Evolutionary conservation across 2,329 filamentous ascomycete genomes (phyloP), one percentile per base, ranked within the genome.

Genomic region (Albifimbria verrucaria): DNA sequence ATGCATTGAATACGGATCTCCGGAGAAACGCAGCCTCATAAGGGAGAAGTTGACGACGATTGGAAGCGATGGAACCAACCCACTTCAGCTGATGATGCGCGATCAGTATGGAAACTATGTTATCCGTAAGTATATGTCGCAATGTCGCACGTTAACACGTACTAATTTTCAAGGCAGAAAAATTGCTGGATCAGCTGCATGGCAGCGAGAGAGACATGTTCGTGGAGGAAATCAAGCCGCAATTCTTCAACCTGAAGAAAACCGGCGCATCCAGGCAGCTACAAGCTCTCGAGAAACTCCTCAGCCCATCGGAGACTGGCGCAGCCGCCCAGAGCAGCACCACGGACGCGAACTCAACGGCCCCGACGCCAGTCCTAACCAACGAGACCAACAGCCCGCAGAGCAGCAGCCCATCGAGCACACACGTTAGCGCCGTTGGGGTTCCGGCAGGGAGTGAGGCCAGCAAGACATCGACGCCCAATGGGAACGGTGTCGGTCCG

Each of bases 31-130:
- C 49, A 80, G 77, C 28, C 78, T 80, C 26, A 91, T 97, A 54
- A 81, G 89, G 50, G 75, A 77, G 48, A 78, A 82, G 54, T 74
- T 92, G 23, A 85, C 80, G 2, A 77, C 78, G 2, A 67, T 77
- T 17, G 82, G 82, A 50, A 78, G 81, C 7, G 82, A 88, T 43
- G 88, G 88, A 12, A 83, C 85, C 52, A 87, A 78, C 52, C 83
- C 86, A n/a, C 74, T 97, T 36, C 80, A 88, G 56, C 77, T 81
- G 21, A 79, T 97, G 72, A 92, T 97, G 80, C 89, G 87, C 59
- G 93, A 99, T 67, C 88, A 90, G 58, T 97, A 87, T 68, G 94
- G 90, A 55, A 99, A 99, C 70, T 99, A 97, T 67, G 93, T 97
- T 6, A 88, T 97, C 56, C 93, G 92, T 96, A 83, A 85, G 91